Conservation (phyloP, 352 stramenopile genomes). For the Phytophthora chlamydospora region DNA sequence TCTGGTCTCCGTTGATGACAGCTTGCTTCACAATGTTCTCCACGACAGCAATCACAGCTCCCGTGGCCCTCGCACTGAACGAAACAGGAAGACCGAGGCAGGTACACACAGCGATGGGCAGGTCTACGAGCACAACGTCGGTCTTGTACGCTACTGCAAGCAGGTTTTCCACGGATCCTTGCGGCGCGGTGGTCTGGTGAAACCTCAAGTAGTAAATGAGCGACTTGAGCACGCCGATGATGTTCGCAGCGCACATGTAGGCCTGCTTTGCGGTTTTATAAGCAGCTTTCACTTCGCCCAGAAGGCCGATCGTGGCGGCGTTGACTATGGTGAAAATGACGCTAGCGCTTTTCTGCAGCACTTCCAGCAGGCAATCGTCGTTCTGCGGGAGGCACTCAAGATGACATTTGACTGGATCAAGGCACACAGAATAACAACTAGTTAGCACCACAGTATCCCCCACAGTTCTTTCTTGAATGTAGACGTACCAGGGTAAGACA, state of each 20-base stretch:
- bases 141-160: constrained; percentile 47
- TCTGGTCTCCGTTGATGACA: constrained; percentile 24
- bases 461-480: too few species aligned
- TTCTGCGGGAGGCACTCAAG: constrained; percentile 41
- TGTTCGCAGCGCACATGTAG: constrained; percentile 44
- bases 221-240: constrained; percentile 44
- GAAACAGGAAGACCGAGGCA: constrained; percentile 45
- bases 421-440: too few species aligned
- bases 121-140: constrained; percentile 51
- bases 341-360: constrained; percentile 19
- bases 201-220: constrained; percentile 45
- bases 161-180: constrained; percentile 50
- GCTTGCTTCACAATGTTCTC: constrained; percentile 30
- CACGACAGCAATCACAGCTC: constrained; percentile 25
- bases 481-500: constrained; percentile 51
- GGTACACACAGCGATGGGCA: constrained; percentile 47
- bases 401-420: constrained; percentile 41
- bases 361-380: constrained; percentile 7
- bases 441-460: too few species aligned
- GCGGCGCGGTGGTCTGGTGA: constrained; percentile 34
- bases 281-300: constrained; percentile 1
- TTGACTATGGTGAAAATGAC: constrained; percentile 8
- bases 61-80: constrained; percentile 17
- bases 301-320: constrained; percentile 2
- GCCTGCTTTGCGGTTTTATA: constrained; percentile 30